Evolutionary conservation across 345 rosid genomes (phyloP).

Genomic region (Lagerstroemia speciosa): DNA sequence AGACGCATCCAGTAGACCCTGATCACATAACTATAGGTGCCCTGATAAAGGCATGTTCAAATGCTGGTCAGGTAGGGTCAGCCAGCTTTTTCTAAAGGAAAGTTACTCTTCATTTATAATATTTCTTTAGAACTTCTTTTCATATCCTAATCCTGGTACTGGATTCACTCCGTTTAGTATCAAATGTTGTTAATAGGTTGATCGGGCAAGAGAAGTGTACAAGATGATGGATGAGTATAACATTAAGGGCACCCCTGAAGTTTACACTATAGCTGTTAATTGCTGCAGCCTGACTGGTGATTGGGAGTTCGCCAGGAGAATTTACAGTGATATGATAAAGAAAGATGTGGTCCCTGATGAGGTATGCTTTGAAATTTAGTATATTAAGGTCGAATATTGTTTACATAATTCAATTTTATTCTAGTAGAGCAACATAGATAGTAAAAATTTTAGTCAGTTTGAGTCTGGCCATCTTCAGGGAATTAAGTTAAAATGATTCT

Average conservation of each 20-base stretch:
- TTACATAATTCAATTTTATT: background rate
- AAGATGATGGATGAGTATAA: slow-evolving; percentile 56
- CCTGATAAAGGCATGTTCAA: slow-evolving; percentile 77
- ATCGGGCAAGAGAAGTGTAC: slow-evolving; percentile 73
- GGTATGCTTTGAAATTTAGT: slow-evolving; percentile 29
- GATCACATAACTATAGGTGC: slow-evolving; percentile 90
- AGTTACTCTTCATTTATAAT: slow-evolving; percentile 2
- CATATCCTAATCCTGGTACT: background rate
- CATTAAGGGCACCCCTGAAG: slow-evolving; percentile 89
- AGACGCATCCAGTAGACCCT: slow-evolving; percentile 86
- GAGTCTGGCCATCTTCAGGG: background rate
- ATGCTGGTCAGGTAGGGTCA: slow-evolving; percentile 68
- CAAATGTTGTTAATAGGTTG: slow-evolving; percentile 45
- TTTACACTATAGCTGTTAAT: slow-evolving; percentile 76
- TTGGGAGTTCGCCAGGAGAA: slow-evolving; percentile 67
- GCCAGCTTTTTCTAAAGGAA: background rate
- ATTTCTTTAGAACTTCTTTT: slow-evolving; percentile 7
- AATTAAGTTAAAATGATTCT: background rate
- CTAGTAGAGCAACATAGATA: background rate
- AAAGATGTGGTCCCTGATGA: slow-evolving; percentile 76
- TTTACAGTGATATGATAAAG: slow-evolving; percentile 66
- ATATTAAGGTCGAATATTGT: background rate
- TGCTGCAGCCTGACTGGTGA: slow-evolving; percentile 81
- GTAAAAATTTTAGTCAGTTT: background rate
- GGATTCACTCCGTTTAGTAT: slow-evolving; percentile 5